Base-by-base conservation (phyloP, 768 basidiomycete species). In the Leccinum subgranulosum region DNA sequence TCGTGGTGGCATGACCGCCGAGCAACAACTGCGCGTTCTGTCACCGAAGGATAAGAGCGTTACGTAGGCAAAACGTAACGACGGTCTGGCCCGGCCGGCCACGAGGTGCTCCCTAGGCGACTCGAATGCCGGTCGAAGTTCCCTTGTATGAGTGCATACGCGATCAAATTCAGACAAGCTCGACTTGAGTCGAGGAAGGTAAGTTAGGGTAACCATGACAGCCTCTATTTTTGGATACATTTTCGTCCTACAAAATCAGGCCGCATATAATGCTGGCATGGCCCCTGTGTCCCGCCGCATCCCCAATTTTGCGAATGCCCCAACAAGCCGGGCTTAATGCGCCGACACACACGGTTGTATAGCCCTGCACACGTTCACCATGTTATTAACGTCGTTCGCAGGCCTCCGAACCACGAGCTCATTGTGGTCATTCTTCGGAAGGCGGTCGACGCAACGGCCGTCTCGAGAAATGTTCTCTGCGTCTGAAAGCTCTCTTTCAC, bases 331-430 rank as follows among this genome's bases (percentile, higher is more conserved):
- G 39, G n/a, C n/a, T 41, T 41, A n/a, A 41, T 0, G n/a, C n/a
- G n/a, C 39, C 39, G 39, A n/a, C 6, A n/a, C 51, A 10, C 59
- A 60, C 29, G 51, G 39, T 36, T 25, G 36, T 11, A 15, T 25
- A 14, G 28, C 29, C 53, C 39, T 29, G 15, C 6, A 1, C 10
- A 39, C 15, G 15, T 17, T 27, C 8, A 21, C 36, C 36, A 58
- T 58, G 60, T 33, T 6, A 14, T 33, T 14, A 33, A 33, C 5
- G 6, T 55, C 56, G 41, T 33, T 70, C n/a, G 2, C 31, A 12
- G 54, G 61, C 43, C 49, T 71, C 10, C 71, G 69, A 9, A 19
- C 39, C 51, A 53, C 41, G 69, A 73, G 51, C 62, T 71, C 39
- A 19, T 69, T 23, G 39, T 25, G 4, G 49, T 27, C 54, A 64